Evolutionary conservation across 176 grass and related monocot genomes (phyloP), one percentile per base, ranked within the genome.

Genomic region (Dendrocalamus sinicus): DNA sequence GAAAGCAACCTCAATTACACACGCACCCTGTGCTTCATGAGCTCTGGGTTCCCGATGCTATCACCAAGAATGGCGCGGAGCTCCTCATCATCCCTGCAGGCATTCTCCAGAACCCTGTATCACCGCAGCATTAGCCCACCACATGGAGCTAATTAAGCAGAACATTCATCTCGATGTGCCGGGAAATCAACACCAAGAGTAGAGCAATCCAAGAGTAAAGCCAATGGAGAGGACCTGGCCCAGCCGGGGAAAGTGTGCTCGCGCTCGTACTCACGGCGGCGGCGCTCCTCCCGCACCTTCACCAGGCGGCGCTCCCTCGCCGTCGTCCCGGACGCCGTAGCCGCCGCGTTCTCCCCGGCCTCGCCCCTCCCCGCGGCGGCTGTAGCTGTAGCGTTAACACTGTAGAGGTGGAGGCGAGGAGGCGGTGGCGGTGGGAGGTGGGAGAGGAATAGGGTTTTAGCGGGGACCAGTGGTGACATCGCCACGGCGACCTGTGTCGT

Each of bases 1-100:
- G 4, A 15, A 23, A 55, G 48, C 0, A 61, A 24, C 6, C 78
- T 10, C 70, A 5, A 46, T 5, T 26, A 40, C 8, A 45, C 8
- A 45, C 65, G 59, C 30, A 94, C 96, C 91, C 93, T 95, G 77
- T 95, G 89, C 87, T 91, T 98, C 96, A 95, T 98, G 69, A 95
- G 83, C 37, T 98, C 93, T 8, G 91, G 96, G 72, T 98, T 94
- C 10, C 96, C 96, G 43, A 98, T 95, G 73, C 93, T 98, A 72
- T 98, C 93, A 44, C 96, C 93, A 24, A 98, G 91, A 77, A 98
- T 88, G 35, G 90, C 91, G 7, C 91, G 96, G 28, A 98, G 93
- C 73, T 95, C 96, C 24, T 76, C 81, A 30, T 98, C 93, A 28
- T 93, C 86, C 81, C 75, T 95, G 89, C 96, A 98, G 72, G 91